Evolutionary conservation across 1,284 basidiomycete genomes (phyloP).

Genomic region (Calocybe gambosa): DNA sequence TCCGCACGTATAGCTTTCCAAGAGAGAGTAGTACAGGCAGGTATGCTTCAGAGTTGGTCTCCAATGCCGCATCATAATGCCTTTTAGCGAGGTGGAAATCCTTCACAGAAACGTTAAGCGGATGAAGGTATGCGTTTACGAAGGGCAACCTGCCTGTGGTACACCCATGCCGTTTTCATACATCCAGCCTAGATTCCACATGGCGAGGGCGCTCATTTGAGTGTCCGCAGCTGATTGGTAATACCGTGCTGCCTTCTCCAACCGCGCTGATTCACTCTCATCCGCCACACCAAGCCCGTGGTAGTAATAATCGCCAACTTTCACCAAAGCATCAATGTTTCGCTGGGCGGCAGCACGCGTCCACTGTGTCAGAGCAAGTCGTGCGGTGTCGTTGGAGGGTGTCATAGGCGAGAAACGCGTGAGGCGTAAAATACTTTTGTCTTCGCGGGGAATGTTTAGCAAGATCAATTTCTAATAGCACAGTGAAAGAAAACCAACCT

Average conservation of each 20-base stretch:
- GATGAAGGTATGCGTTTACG: neutral
- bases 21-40: conserved; percentile 83
- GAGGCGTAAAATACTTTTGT: conserved; percentile 66
- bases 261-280: conserved; percentile 55
- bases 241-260: conserved; percentile 87
- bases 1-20: conserved; percentile 78
- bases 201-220: conserved; percentile 85
- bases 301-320: conserved; percentile 96
- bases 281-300: conserved; percentile 74
- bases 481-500: conserved; percentile 36
- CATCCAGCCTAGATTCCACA: conserved; percentile 99
- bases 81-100: conserved; percentile 98
- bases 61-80: conserved; percentile 87
- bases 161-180: conserved; percentile 96
- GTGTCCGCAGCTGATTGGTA: conserved; percentile 93
- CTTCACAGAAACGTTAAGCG: conserved; percentile 28
- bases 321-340: conserved; percentile 93
- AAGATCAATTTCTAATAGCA: neutral
- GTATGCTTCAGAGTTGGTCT: conserved; percentile 85
- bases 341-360: conserved; percentile 89
- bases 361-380: conserved; percentile 87
- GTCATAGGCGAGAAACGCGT: conserved; percentile 64
- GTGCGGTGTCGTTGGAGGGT: conserved; percentile 74
- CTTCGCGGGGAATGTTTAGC: conserved; percentile 29
- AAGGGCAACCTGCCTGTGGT: conserved; percentile 50